Conservation (phyloP, 1,284 basidiomycete genomes). For the Bjerkandera adusta region DNA sequence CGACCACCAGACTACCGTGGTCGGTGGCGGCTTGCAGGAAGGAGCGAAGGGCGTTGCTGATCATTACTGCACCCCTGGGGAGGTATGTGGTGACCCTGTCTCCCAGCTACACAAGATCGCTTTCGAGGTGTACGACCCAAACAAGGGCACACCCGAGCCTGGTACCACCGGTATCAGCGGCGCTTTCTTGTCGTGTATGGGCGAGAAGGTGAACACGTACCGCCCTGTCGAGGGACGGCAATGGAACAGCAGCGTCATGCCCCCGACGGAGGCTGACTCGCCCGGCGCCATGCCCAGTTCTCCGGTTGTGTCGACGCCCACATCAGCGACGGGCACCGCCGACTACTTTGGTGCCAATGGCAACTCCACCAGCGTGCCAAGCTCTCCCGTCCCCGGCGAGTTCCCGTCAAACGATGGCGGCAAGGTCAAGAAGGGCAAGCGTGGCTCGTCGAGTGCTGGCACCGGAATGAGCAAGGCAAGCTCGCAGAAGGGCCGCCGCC, state of each 20-base stretch:
- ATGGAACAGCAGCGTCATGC: conserved; percentile 44
- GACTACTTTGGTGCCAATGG: conserved; percentile 62
- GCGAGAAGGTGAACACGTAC: conserved; percentile 86
- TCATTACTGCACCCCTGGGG: conserved; percentile 77
- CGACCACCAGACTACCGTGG: conserved; percentile 86
- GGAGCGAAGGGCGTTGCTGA: conserved; percentile 81
- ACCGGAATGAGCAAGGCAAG: conserved; percentile 56
- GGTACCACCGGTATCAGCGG: conserved; percentile 74
- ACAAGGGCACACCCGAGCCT: conserved; percentile 64
- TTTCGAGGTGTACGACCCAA: conserved; percentile 81
- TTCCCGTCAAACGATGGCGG: conserved; percentile 78
- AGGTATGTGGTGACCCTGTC: conserved; percentile 90
- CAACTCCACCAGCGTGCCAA: conserved; percentile 56
- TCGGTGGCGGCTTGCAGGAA: conserved; percentile 83
- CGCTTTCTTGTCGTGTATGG: conserved; percentile 83
- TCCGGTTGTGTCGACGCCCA: conserved; percentile 62
- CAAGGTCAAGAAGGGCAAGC: conserved; percentile 74
- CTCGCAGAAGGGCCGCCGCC: conserved; percentile 59
- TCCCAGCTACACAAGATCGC: conserved; percentile 95
- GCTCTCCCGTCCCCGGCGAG: conserved; percentile 67
- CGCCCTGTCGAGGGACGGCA: conserved; percentile 79
- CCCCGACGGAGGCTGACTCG: conserved; percentile 46
- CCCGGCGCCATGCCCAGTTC: conserved; percentile 61
- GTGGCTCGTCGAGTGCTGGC: conserved; percentile 70
- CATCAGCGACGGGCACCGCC: conserved; percentile 43